Evolutionary conservation across 1,284 basidiomycete species (phyloP).

Genomic region (Cutaneotrichosporon cutaneum): DNA sequence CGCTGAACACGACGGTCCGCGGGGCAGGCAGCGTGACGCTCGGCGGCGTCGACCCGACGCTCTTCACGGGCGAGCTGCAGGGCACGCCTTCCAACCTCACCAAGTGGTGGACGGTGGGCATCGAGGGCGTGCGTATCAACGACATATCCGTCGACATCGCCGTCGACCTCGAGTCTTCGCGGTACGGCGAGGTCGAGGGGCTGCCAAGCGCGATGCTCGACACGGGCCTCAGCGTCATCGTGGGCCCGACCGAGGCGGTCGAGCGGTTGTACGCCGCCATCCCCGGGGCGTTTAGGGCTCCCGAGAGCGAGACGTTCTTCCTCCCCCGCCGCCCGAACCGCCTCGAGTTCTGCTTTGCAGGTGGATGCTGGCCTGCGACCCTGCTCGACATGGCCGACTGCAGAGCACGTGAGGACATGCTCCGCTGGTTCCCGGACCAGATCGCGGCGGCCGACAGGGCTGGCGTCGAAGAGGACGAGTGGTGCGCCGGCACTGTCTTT

Average conservation of each 20-base stretch:
- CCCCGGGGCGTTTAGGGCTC: not conserved
- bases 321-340: not conserved
- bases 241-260: not conserved
- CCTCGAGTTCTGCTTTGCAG: conserved; percentile 2
- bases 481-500: not conserved
- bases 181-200: not conserved
- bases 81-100: conserved; percentile 51
- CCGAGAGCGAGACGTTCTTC: not conserved
- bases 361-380: not conserved
- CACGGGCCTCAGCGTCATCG: not conserved
- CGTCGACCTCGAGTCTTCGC: not conserved
- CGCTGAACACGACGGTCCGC: not conserved
- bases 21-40: conserved; percentile 2
- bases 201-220: not conserved
- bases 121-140: not conserved
- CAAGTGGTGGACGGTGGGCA: conserved; percentile 2
- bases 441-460: not conserved
- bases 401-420: not conserved
- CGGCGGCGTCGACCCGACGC: not conserved
- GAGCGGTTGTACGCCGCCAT: not conserved
- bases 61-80: conserved; percentile 5
- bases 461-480: not conserved
- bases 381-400: not conserved
- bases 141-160: not conserved
- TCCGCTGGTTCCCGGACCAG: not conserved